Evolutionary conservation across 768 basidiomycete genomes (phyloP), one percentile per base, ranked within the genome.

Genomic region (Lenzites betulinus): DNA sequence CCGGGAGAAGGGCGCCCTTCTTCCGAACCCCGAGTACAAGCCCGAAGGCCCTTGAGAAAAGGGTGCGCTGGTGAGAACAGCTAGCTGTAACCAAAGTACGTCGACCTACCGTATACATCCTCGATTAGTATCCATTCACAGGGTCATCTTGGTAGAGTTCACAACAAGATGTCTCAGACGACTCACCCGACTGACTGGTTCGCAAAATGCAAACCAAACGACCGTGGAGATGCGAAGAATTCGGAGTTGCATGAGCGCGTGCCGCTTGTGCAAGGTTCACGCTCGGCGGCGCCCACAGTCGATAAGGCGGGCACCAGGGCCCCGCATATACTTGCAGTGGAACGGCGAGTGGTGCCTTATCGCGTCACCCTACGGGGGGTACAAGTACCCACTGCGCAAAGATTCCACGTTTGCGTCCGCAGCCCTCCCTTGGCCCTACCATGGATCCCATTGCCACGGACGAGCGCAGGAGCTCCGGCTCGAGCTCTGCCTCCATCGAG

Each of bases 381-480:
- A 63, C 62, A 63, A 63, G 57, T 44, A 59, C 57, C 41, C 53
- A 53, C 33, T 30, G 26, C 35, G 30, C 33, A 7, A 11, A 28
- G 33, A 15, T 44, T 52, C 36, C 58, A 59, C 57, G 46, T 41
- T 41, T 46, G n/a, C 57, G 42, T 39, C 38, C 38, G 38, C 38
- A 35, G 57, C 47, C 39, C 56, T 18, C 51, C 52, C 57, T 43
- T 48, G 30, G 23, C 8, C 56, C 53, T 25, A 41, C 57, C 52
- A 63, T 63, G 62, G 62, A 58, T 28, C 62, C 53, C 57, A 49
- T 43, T 48, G 26, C 35, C 41, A 52, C 51, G 51, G 49, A 33
- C 49, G 57, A 63, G 48, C 62, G 26, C 26, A 54, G 47, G 33
- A 47, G 48, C 48, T 51, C 50, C 51, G 44, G 49, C 38, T 12